phyloP scores from a whole-genome alignment of 1,284 basidiomycete genomes.

The Microbotryomycetes sp. region DNA sequence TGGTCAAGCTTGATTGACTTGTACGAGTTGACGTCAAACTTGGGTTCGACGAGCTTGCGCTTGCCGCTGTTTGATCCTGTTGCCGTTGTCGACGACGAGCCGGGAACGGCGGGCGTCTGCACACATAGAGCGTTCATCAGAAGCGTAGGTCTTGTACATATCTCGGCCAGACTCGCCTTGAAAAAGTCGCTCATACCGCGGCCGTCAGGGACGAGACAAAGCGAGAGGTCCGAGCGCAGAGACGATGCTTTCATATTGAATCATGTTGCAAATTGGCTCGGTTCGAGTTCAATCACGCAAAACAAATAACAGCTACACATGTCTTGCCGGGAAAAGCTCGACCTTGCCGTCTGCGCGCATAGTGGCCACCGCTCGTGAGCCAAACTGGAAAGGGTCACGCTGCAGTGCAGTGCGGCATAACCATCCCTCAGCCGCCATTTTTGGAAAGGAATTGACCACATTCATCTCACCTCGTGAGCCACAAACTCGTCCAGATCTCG shows the following conservation, averaged over 20 bases:
- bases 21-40: constrained; percentile 15
- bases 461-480: constrained; percentile 54
- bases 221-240: not conserved
- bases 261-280: too few species aligned
- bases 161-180: not conserved
- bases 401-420: not conserved
- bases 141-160: not conserved
- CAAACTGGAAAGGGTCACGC: constrained; percentile 27
- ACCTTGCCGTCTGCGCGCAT: not conserved
- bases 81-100: constrained; percentile 1
- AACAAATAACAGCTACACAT: too few species aligned
- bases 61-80: too few species aligned
- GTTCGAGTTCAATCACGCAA: too few species aligned
- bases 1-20: constrained; percentile 19
- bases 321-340: too few species aligned
- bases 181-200: not conserved
- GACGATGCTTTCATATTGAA: too few species aligned
- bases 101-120: constrained; percentile 27
- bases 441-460: constrained; percentile 42
- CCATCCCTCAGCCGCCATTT: not conserved
- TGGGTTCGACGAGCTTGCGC: constrained; percentile 19
- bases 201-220: not conserved
- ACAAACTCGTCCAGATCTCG: constrained; percentile 52
- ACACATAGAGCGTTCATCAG: not conserved
- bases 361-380: constrained; percentile 13